Evolutionary conservation across 163 green algal species (phyloP), one percentile per base, ranked within the genome.

Genomic region (Trebouxiophyceae sp.): DNA sequence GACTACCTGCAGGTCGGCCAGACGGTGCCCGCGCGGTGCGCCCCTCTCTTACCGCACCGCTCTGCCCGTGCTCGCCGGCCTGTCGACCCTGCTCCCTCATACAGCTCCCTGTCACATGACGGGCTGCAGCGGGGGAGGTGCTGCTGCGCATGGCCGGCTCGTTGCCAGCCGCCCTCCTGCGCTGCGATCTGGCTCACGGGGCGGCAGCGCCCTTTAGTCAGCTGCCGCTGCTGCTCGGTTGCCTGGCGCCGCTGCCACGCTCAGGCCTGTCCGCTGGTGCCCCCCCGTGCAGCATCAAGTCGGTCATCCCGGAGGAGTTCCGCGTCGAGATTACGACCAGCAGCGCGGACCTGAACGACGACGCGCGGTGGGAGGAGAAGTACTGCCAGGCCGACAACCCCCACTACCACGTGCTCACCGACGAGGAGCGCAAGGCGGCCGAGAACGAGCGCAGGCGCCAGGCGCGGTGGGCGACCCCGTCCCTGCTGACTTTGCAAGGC

Each of bases 351-450:
- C 65, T 82, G 46, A 68, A 65, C 31, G 50, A 78, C 33, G 71
- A 81, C 4, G 24, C 45, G 24, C 5, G 12, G 23, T 86, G 78
- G 77, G 80, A 86, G 74, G 39, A 61, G 22, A 26, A 46, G 28
- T 73, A 78, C 67, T 77, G 70, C 39, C 12, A 50, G 39, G 19
- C 12, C 32, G 24, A n/a, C 26, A 50, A 30, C 60, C 33, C 26
- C 6, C 46, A 62, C 24, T 72, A 72, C 66, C 34, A 62, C 8
- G 31, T 63, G 23, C 61, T 72, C 12, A 65, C 47, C n/a, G 62
- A 71, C 29, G 60, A 64, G 8, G 55, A 71, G 26, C 27, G 33
- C 39, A 50, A 50, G 39, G 19, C 12, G 39, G 19, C 19, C 39
- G 39, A 50, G 39, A 16, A 12, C 39, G 39, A 50, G 39, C 12